Evolutionary conservation across 257 asterid species (phyloP), one percentile per base, ranked within the genome.

Genomic region (Przewalskia tangutica): DNA sequence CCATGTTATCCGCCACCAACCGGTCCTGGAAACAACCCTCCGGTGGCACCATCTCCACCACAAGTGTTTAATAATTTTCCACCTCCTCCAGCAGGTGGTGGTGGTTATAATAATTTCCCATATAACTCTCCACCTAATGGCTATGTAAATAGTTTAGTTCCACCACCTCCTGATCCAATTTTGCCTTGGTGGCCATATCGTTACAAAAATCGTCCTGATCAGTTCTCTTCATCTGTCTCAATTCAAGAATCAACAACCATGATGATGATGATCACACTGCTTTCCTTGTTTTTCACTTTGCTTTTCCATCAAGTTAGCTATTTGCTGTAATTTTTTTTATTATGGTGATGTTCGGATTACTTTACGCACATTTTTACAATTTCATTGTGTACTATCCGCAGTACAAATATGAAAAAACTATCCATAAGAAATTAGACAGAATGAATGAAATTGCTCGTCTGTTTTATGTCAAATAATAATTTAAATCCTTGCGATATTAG

Each of bases 1-100:
- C 98, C 98, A 3, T 95, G 98, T 20, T 92, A 88, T 59, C 98
- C 98, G 1, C 95, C 98, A 2, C 98, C 98, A 0, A 90, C 85
- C 46, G 98, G 94, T 54, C 80, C 91, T 54, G 97, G 89, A 46
- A 84, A 87, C 86, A 89, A 86, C 84, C 92, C 94, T 60, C 88
- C 92, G 51, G 76, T 44, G 55, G 23, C 79, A 54, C 89, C 90
- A 54, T 80, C 86, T 55, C 89, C 92, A 11, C 89, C 92, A 8
- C 79, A 73, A 73, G 79, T 23, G 0, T 73, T 18, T 7, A 48
- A 23, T 27, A 18, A 73, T 73, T 73, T 10, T 73, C 85, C 94
- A 27, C 91, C 94, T 60, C 68, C 79, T 60, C 68, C 79, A 80
- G 73, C 86, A 38, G 70, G 17, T 10, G 67, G 40, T 27, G 38